A percentile compares a stretch with the other conserved stretches of the same genome.
phyloP scores from a whole-genome alignment of 1,139 yeast species.

The Hemisphaericaspora lyxosophila region DNA sequence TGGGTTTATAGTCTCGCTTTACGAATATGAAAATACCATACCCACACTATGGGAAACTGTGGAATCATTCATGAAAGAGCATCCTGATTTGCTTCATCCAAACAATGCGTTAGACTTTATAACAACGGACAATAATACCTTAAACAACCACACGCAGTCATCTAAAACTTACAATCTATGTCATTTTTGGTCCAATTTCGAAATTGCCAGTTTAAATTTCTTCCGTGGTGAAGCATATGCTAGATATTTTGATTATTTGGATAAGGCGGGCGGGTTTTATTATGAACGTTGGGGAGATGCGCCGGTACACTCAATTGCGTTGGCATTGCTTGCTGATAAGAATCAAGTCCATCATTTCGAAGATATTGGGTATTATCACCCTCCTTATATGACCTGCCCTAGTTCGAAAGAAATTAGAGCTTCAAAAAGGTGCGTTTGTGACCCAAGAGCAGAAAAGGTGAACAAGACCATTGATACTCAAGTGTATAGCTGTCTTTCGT shows the following conservation, averaged over 20 bases:
- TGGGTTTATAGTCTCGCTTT: slow-evolving; percentile 46
- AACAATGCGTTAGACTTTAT: slow-evolving; percentile 70
- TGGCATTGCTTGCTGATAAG: slow-evolving; percentile 63
- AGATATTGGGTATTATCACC: slow-evolving; percentile 84
- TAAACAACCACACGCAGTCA: slow-evolving; percentile 29
- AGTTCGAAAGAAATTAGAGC: slow-evolving; percentile 45
- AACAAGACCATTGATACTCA: slow-evolving; percentile 53
- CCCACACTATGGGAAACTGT: slow-evolving; percentile 79
- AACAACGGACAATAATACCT: slow-evolving; percentile 54
- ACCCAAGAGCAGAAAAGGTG: slow-evolving; percentile 27
- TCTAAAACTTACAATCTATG: slow-evolving; percentile 76
- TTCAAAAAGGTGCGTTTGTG: slow-evolving; percentile 73
- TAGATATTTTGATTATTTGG: slow-evolving; percentile 68
- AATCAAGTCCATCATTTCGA: slow-evolving; percentile 82
- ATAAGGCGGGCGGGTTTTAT: slow-evolving; percentile 78
- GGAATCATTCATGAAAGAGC: slow-evolving; percentile 56
- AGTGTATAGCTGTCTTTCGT: slow-evolving; percentile 69
- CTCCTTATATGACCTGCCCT: slow-evolving; percentile 85
- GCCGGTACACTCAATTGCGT: slow-evolving; percentile 87
- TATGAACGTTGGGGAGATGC: slow-evolving; percentile 99
- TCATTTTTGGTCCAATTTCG: slow-evolving; percentile 96
- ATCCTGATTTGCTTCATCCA: slow-evolving; percentile 65
- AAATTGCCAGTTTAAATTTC: slow-evolving; percentile 77
- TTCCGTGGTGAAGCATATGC: slow-evolving; percentile 71
- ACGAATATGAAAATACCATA: slow-evolving; percentile 50